Percentiles rank a stretch among this genome's conserved stretches.
phyloP scores from a whole-genome alignment of 2,329 filamentous ascomycete species.

The Blumeria graminis region DNA sequence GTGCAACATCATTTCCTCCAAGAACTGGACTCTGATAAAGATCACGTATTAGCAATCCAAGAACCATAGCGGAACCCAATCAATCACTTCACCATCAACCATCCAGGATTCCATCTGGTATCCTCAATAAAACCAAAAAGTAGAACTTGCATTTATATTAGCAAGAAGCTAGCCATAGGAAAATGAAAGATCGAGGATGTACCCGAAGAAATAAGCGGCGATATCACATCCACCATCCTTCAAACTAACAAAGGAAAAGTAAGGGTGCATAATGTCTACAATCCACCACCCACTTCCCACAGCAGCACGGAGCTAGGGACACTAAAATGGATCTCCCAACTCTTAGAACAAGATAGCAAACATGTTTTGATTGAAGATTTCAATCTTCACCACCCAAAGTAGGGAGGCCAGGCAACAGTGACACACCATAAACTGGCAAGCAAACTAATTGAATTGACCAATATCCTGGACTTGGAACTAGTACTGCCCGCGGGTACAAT shows the following conservation, averaged over 20 bases:
- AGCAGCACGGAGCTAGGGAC: neutral
- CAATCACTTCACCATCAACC: neutral
- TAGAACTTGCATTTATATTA: neutral
- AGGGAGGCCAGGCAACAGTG: neutral
- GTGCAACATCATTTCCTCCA: conserved; percentile 1
- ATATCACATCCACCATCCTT: neutral
- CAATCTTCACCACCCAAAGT: neutral
- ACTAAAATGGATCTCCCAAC: neutral
- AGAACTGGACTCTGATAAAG: neutral
- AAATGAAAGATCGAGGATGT: no score
- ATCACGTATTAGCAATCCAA: neutral
- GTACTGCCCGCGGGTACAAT: neutral
- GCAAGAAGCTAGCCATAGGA: no score
- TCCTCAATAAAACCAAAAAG: neutral
- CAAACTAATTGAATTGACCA: neutral
- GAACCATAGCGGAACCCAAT: neutral
- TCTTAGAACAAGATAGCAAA: neutral
- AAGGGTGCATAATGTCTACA: neutral
- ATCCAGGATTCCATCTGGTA: neutral
- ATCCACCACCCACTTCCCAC: neutral
- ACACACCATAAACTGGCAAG: neutral
- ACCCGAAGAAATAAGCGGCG: neutral
- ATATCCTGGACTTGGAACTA: neutral
- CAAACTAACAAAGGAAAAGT: neutral
- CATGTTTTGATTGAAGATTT: neutral